phyloP scores from a whole-genome alignment of 352 stramenopile species.

The Pseudoperonospora humuli region DNA sequence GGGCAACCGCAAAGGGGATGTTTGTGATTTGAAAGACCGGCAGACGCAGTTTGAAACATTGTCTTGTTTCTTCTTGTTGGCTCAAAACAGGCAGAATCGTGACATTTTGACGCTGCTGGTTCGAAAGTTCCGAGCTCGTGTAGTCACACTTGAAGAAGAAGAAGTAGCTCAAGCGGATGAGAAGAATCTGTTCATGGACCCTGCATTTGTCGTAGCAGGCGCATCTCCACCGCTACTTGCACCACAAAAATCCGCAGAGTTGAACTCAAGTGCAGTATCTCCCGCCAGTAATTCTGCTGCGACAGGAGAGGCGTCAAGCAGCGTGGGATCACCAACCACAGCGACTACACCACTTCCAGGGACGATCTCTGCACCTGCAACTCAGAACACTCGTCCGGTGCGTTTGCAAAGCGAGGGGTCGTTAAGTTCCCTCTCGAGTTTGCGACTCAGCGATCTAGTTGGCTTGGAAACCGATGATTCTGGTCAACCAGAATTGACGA shows the following conservation, averaged over 20 bases:
- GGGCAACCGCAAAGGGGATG: constrained; percentile 46
- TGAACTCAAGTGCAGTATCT: constrained; percentile 11
- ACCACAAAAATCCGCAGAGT: constrained; percentile 4
- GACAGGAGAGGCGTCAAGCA: constrained; percentile 15
- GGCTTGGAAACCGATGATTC: constrained; percentile 21
- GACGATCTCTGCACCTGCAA: constrained; percentile 1
- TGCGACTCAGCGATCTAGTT: constrained; percentile 28
- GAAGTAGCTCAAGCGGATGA: constrained; percentile 51
- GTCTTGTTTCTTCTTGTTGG: constrained; percentile 71
- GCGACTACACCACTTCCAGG: constrained; percentile 5
- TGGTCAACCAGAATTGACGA: constrained; percentile 1
- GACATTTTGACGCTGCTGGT: constrained; percentile 71
- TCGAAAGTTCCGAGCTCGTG: constrained; percentile 56
- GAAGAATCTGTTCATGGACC: constrained; percentile 63
- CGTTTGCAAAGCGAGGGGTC: constrained; percentile 25
- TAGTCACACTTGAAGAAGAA: constrained; percentile 42
- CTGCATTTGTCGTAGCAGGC: constrained; percentile 30
- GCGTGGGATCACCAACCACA: constrained; percentile 11
- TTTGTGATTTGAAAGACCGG: constrained; percentile 49
- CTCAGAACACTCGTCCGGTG: constrained; percentile 7
- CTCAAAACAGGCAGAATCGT: constrained; percentile 70
- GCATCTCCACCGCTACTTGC: neutral
- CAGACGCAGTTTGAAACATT: constrained; percentile 31
- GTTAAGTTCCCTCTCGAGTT: constrained; percentile 13
- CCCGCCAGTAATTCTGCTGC: constrained; percentile 15